Conservation (phyloP, 2,329 filamentous ascomycete species). For the Nemania serpens region DNA sequence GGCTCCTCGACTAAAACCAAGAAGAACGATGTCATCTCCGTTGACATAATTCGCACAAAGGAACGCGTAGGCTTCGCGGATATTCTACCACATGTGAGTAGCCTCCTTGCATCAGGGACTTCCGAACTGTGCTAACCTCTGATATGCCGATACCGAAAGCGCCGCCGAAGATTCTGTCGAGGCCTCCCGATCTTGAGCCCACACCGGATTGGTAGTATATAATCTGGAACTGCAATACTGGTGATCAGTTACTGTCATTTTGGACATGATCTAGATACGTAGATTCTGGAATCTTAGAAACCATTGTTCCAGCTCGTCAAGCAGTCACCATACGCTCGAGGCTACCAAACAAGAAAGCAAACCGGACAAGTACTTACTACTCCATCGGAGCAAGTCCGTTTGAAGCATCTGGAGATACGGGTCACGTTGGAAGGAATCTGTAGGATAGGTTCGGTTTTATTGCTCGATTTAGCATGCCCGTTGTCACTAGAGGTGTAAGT, state of each 20-base stretch:
- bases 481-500: constrained; percentile 46
- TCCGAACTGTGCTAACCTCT: constrained; percentile 46
- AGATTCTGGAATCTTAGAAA: background rate
- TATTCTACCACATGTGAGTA: constrained; percentile 43
- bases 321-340: background rate
- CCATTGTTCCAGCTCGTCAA: background rate
- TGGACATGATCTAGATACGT: too few species aligned
- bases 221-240: constrained; percentile 51
- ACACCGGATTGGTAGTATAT: constrained; percentile 66
- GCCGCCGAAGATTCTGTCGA: constrained; percentile 59
- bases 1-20: constrained; percentile 63
- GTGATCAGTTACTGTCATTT: background rate
- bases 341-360: background rate
- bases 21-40: constrained; percentile 60
- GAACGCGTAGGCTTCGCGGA: constrained; percentile 67
- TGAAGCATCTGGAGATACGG: constrained; percentile 62
- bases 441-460: constrained; percentile 46
- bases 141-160: constrained; percentile 60
- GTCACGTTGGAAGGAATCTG: constrained; percentile 65
- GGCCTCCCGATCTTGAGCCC: constrained; percentile 55
- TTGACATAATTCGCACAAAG: constrained; percentile 64
- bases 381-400: constrained; percentile 54
- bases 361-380: constrained; percentile 30
- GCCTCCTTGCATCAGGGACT: background rate
- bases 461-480: constrained; percentile 49